Evolutionary conservation across 1,284 basidiomycete species (phyloP).

Genomic region (Crepidotus sp.): DNA sequence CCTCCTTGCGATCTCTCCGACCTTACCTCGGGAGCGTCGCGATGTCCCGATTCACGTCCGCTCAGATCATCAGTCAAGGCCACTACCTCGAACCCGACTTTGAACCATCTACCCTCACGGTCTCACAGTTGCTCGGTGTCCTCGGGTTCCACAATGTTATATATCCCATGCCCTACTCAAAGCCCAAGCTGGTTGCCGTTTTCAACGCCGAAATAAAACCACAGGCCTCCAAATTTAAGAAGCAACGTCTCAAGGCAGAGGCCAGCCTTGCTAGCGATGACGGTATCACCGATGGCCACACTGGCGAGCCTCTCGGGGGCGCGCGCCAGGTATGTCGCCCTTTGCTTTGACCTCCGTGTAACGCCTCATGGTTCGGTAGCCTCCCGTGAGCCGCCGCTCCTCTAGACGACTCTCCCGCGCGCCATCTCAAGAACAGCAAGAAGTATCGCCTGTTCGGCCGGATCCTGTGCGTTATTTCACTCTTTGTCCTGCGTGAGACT

Average conservation of each 20-base stretch:
- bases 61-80: conserved; percentile 62
- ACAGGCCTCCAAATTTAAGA: conserved; percentile 51
- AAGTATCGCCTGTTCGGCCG: conserved; percentile 30
- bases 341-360: not conserved
- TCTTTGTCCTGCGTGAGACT: conserved; percentile 22
- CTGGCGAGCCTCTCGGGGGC: conserved; percentile 56
- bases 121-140: conserved; percentile 74
- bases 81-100: conserved; percentile 83
- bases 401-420: conserved; percentile 44
- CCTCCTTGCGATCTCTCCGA: too few relatives aligned
- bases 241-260: conserved; percentile 56
- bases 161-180: conserved; percentile 75
- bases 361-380: conserved; percentile 18
- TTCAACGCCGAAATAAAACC: conserved; percentile 75
- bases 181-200: conserved; percentile 73
- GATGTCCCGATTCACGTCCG: conserved; percentile 41
- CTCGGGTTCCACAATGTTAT: conserved; percentile 76
- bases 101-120: conserved; percentile 69
- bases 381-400: conserved; percentile 33
- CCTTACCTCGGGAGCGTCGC: too few relatives aligned
- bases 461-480: conserved; percentile 37
- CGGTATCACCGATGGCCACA: conserved; percentile 70
- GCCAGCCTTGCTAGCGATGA: conserved; percentile 68
- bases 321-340: conserved; percentile 17
- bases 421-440: conserved; percentile 32